Percentiles rank a stretch among this genome's conserved stretches.
Conservation (phyloP, 768 basidiomycete species). For the Russula ochroleuca region DNA sequence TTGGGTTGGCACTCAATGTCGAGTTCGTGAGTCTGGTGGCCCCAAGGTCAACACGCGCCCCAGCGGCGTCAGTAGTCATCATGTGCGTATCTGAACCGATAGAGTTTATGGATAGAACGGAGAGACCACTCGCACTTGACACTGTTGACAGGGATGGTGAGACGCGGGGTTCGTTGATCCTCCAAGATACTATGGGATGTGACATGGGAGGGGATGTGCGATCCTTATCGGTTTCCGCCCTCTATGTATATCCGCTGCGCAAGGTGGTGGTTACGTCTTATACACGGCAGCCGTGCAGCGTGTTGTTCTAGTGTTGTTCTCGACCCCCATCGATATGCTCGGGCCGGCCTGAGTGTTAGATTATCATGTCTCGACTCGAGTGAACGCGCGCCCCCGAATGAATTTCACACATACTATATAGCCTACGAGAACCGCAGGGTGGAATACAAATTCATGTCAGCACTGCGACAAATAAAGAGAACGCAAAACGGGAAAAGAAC, state of each 20-base stretch:
- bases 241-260: too few relatives aligned
- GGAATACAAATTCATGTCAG: not conserved
- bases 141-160: not conserved
- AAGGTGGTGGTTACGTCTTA: too few relatives aligned
- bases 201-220: too few relatives aligned
- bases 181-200: not conserved
- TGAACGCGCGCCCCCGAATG: not conserved
- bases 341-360: too few relatives aligned
- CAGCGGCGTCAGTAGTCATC: not conserved
- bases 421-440: not conserved
- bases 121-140: not conserved
- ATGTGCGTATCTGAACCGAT: not conserved
- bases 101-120: conserved; percentile 13
- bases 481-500: not conserved
- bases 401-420: not conserved
- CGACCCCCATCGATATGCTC: too few relatives aligned
- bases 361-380: too few relatives aligned
- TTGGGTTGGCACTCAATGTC: not conserved
- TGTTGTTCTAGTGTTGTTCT: too few relatives aligned
- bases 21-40: not conserved
- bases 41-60: not conserved
- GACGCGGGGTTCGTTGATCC: not conserved
- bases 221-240: too few relatives aligned
- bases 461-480: not conserved
- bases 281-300: too few relatives aligned